phyloP scores from a whole-genome alignment of 495 filamentous ascomycete species.

The Trichoderma reesei region DNA sequence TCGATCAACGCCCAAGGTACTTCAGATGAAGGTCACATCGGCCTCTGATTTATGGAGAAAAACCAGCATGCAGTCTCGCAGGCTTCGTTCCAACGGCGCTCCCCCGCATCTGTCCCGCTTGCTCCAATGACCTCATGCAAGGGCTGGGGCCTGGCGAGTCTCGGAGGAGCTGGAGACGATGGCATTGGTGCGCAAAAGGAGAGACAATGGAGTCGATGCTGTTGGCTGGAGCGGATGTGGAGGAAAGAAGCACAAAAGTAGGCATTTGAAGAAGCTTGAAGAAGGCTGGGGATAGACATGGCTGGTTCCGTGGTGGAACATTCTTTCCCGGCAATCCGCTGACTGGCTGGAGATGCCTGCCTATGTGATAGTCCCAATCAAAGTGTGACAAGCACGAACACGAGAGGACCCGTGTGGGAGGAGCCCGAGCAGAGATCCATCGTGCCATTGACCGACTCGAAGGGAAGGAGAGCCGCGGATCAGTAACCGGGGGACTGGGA shows the following conservation, averaged over 20 bases:
- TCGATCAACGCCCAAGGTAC: neutral
- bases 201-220: neutral
- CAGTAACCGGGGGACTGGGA: too few species aligned
- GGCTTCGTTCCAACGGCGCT: neutral
- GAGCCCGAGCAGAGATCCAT: neutral
- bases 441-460: neutral
- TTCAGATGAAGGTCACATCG: neutral
- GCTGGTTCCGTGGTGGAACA: neutral
- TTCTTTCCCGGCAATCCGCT: neutral
- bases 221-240: neutral
- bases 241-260: neutral
- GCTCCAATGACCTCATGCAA: neutral
- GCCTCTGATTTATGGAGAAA: neutral
- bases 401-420: neutral
- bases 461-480: neutral
- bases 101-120: neutral
- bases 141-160: neutral
- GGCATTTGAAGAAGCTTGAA: slow-evolving; percentile 6
- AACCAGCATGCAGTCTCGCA: neutral
- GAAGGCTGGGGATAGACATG: too few species aligned
- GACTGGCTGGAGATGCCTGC: neutral
- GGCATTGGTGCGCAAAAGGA: slow-evolving; percentile 2
- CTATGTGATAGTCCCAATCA: neutral
- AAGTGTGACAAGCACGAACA: neutral
- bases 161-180: neutral